phyloP scores from a whole-genome alignment of 148 eudicot genomes.

The Agrostemma githago region DNA sequence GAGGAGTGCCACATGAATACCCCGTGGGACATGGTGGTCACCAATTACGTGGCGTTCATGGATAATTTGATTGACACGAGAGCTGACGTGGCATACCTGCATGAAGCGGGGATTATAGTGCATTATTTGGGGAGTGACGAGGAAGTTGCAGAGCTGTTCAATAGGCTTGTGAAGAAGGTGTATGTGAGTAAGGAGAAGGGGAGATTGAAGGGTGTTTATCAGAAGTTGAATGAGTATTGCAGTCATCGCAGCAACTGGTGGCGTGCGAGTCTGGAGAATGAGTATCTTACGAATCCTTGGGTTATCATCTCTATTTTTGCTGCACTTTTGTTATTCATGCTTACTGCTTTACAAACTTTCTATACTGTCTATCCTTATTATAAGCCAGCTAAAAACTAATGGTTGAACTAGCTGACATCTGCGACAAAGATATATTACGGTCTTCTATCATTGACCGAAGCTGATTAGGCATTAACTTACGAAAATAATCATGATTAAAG shows the following conservation, averaged over 20 bases:
- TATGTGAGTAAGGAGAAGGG: neutral
- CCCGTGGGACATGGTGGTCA: neutral
- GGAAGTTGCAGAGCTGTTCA: conserved; percentile 9
- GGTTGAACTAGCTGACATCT: too few species aligned
- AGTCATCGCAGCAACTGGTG: neutral
- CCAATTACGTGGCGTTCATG: neutral
- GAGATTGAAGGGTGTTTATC: neutral
- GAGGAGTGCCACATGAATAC: conserved; percentile 3
- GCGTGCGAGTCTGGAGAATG: neutral
- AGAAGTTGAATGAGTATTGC: conserved; percentile 4
- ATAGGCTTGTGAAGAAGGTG: conserved; percentile 2
- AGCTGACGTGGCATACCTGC: conserved; percentile 1
- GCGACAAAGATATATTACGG: too few species aligned
- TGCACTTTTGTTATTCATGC: neutral
- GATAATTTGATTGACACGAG: neutral
- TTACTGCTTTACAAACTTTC: neutral
- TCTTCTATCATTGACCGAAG: too few species aligned
- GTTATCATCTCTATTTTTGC: conserved; percentile 5
- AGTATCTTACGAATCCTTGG: conserved; percentile 8
- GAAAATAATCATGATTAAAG: too few species aligned
- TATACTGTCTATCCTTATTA: neutral
- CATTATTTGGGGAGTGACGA: neutral
- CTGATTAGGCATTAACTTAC: too few species aligned
- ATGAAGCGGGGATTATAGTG: conserved; percentile 6
- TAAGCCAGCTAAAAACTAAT: neutral